phyloP scores from a whole-genome alignment of 1,284 basidiomycete genomes.

The Microbotryum violaceum region DNA sequence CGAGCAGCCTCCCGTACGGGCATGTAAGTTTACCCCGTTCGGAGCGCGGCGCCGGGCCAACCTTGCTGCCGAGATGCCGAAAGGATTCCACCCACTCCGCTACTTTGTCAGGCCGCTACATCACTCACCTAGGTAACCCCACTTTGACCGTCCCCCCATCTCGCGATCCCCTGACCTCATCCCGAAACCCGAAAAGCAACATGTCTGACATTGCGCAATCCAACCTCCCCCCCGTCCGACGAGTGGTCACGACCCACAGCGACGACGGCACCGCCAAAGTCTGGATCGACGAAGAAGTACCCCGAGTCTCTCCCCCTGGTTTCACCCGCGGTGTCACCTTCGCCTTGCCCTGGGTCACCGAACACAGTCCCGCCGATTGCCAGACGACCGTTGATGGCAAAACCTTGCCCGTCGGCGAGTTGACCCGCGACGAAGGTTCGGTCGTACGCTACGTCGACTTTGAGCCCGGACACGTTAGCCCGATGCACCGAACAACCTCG shows the following conservation, averaged over 20 bases:
- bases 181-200: neutral
- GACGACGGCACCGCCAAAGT: conserved; percentile 5
- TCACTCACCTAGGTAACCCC: no score
- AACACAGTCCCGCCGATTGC: conserved; percentile 7
- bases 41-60: no score
- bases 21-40: no score
- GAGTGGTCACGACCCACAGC: conserved; percentile 11
- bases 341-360: conserved; percentile 8
- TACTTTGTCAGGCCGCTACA: no score
- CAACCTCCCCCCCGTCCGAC: conserved; percentile 1
- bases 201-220: conserved; percentile 2
- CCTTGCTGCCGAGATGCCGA: no score
- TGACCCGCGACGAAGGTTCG: conserved; percentile 1
- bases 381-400: conserved; percentile 4
- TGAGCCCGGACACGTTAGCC: conserved; percentile 7
- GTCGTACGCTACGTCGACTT: conserved; percentile 20
- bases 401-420: conserved; percentile 4
- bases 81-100: no score
- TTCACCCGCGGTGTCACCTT: conserved; percentile 5
- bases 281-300: conserved; percentile 9
- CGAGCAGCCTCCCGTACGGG: no score
- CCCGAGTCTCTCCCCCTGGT: neutral
- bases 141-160: neutral
- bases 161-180: neutral
- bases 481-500: conserved; percentile 15